Evolutionary conservation across 2,329 filamentous ascomycete genomes (phyloP), one percentile per base, ranked within the genome.

Genomic region (Fusarium lateritium): DNA sequence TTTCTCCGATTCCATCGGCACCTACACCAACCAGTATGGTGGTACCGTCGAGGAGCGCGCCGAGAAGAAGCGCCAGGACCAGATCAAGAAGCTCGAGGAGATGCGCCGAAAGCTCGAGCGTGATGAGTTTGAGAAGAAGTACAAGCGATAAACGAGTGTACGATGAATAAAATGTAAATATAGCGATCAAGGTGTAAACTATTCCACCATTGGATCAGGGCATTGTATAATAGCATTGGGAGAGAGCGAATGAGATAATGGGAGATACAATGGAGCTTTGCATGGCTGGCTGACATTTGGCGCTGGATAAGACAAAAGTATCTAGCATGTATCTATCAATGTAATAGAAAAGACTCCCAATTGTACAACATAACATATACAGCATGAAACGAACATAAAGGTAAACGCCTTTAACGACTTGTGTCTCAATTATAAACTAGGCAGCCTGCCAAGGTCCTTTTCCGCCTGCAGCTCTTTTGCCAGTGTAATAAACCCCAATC

Each of bases 121-220:
- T 4, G 75, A 79, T 17, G 77, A 80, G 65, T 81, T 80, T 56
- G 78, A 82, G 42, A 80, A 76, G 62, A 82, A 83, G 74, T 83
- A 81, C 75, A 79, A 80, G 77, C 67, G 53, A 64, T 70, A 54
- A 63, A 64, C 45, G 70, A 72, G 7, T 62, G 65, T 53, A 62
- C n/a, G 36, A 57, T 50, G 21, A 56, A 52, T 36, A 6, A 52
- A 60, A 42, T 70, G 67, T 70, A 70, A 70, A 70, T 61, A 67
- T 70, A 59, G 56, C 46, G 22, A 60, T 46, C 21, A 54, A 36
- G 24, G 28, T 63, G 59, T 51, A 54, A 45, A 62, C 59, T 46
- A 46, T 45, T 57, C 56, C 36, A 7, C 11, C 43, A 53, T 40
- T 59, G 45, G 65, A 46, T 44, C 43, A 57, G 56, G 40, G 19